Base-by-base conservation (phyloP, 2,329 filamentous ascomycete genomes). In the Fusarium keratoplasticum region DNA sequence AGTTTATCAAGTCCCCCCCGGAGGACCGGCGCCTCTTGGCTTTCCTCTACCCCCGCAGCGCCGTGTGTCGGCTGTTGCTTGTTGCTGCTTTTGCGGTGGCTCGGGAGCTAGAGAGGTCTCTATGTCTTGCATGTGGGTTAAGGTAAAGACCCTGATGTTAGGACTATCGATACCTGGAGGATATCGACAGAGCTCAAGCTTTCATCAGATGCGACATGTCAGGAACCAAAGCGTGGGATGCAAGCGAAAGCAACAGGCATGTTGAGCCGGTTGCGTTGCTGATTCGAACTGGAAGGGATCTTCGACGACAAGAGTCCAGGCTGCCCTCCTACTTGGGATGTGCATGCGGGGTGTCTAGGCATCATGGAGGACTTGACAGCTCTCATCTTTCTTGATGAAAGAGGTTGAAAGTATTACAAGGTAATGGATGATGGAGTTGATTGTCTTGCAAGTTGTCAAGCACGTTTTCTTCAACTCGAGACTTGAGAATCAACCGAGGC, bases 251-350 rank as follows among this genome's bases (percentile, higher is more conserved):
- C 44, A 27, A 18, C 22, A 50, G 47, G 27, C 47, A 29, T 52
- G 47, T 18, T n/a, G 47, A 29, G 47, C 47, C 47, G 47, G 57
- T 59, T 29, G 33, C 25, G 36, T 42, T 67, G 40, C 55, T 38
- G 22, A 42, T 61, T 65, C 22, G 44, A 71, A 64, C 27, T 52
- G 54, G 72, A 69, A 74, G 61, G 69, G 68, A 72, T 74, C 71
- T 66, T 63, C 68, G 18, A 69, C 2, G 63, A 42, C 38, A 50
- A 52, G 54, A 61, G 54, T 29, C 54, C 22, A 58, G 31, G 33
- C 54, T 38, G 54, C 31, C 47, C 47, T 52, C 47, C 47, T n/a
- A 29, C 33, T 27, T 58, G 22, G 8, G 20, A 36, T 58, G 69
- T 42, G 58, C 55, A 14, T 69, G 57, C 54, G 62, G 63, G 52